A percentile compares a stretch with the other conserved stretches of the same genome.
Conservation (phyloP, 2,329 filamentous ascomycete species). For the Fusarium albidum region DNA sequence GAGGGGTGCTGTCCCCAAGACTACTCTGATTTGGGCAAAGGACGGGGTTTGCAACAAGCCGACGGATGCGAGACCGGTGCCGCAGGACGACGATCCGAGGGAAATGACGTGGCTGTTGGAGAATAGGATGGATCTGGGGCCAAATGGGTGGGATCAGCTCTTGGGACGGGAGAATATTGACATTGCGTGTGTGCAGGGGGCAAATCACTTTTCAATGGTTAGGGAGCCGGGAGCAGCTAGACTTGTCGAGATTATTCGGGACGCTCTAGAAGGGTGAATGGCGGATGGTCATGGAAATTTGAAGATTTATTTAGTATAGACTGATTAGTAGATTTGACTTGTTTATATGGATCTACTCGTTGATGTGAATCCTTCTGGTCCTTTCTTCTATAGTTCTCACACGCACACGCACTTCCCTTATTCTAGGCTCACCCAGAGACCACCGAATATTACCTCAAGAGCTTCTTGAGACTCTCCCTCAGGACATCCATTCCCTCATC, state of each 20-base stretch:
- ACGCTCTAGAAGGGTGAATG: no score
- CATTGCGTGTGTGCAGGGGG: constrained; percentile 1
- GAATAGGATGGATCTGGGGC: constrained; percentile 6
- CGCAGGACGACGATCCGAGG: background rate
- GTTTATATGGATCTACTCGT: no score
- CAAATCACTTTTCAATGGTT: constrained; percentile 23
- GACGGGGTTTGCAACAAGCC: constrained; percentile 1
- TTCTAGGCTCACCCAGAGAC: no score
- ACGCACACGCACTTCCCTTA: no score
- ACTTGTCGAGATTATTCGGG: no score
- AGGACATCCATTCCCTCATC: background rate
- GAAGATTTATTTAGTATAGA: no score
- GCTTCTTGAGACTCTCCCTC: background rate
- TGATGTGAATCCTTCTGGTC: no score
- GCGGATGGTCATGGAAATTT: no score
- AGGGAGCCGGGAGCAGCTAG: background rate
- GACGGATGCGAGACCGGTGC: background rate
- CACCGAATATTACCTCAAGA: background rate
- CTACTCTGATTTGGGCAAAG: constrained; percentile 4
- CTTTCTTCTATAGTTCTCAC: no score
- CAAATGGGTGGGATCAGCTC: constrained; percentile 9
- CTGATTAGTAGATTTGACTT: no score
- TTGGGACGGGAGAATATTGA: background rate
- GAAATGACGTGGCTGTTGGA: constrained; percentile 11
- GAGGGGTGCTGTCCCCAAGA: background rate